Conservation (phyloP, 1,284 basidiomycete genomes). For the Abortiporus biennis region DNA sequence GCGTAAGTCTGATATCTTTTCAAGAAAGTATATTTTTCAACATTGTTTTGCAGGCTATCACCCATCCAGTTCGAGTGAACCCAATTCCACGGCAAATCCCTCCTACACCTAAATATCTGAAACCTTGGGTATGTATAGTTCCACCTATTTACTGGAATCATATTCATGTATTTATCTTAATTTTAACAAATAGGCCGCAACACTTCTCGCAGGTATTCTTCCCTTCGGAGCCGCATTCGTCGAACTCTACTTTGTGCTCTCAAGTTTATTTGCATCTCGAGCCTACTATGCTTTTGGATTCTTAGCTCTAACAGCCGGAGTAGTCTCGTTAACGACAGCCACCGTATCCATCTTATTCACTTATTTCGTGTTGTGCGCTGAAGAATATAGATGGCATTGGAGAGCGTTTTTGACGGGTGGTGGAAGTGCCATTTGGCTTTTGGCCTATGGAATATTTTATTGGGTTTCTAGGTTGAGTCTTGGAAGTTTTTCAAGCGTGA, state of each 20-base stretch:
- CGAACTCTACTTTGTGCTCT: constrained; percentile 92
- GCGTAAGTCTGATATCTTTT: constrained; percentile 51
- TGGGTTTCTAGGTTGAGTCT: constrained; percentile 85
- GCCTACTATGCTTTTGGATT: constrained; percentile 97
- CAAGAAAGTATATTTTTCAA: constrained; percentile 7
- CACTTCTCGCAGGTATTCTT: constrained; percentile 84
- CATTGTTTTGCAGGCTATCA: constrained; percentile 45
- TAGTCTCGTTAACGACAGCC: constrained; percentile 85
- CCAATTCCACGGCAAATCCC: constrained; percentile 92
- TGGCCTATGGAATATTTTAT: constrained; percentile 82
- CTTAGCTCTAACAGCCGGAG: constrained; percentile 81
- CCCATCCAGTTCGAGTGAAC: constrained; percentile 84
- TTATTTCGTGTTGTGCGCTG: constrained; percentile 92
- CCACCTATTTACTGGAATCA: constrained; percentile 4
- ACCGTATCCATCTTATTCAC: constrained; percentile 88
- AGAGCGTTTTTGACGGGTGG: constrained; percentile 92
- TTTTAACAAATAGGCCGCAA: constrained; percentile 47
- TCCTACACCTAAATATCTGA: constrained; percentile 78
- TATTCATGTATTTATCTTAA: constrained; percentile 10
- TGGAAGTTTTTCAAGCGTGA: constrained; percentile 77
- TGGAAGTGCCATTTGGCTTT: constrained; percentile 89
- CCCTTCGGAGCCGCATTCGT: constrained; percentile 96
- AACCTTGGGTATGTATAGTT: constrained; percentile 54
- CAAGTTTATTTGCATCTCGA: constrained; percentile 89
- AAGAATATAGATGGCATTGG: constrained; percentile 99